Conservation (phyloP, 495 filamentous ascomycete species). For the Neurospora sp. region DNA sequence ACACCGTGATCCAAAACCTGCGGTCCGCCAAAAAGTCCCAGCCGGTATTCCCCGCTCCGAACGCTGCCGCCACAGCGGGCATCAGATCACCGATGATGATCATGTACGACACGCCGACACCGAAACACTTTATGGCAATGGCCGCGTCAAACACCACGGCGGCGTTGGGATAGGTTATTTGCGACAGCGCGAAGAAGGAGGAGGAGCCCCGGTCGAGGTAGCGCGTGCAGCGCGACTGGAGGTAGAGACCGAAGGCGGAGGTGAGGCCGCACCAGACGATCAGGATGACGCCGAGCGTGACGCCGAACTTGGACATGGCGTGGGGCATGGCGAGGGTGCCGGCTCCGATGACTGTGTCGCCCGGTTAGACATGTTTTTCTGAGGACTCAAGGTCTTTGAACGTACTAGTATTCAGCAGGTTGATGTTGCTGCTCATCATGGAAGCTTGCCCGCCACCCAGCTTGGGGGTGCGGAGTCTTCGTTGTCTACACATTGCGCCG, state of each 20-base stretch:
- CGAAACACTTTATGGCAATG: constrained; percentile 97
- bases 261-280: constrained; percentile 85
- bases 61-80: constrained; percentile 80
- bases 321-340: constrained; percentile 91
- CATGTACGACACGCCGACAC: constrained; percentile 91
- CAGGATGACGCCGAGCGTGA: constrained; percentile 69
- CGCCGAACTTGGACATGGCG: constrained; percentile 85
- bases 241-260: constrained; percentile 87
- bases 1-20: constrained; percentile 96
- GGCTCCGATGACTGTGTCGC: constrained; percentile 70
- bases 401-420: constrained; percentile 88
- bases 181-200: constrained; percentile 87
- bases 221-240: constrained; percentile 82
- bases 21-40: constrained; percentile 72
- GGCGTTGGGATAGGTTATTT: constrained; percentile 93
- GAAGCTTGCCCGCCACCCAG: constrained; percentile 61
- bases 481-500: constrained; percentile 13
- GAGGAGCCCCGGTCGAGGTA: constrained; percentile 77
- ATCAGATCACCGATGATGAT: constrained; percentile 98
- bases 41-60: constrained; percentile 44
- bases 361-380: not conserved
- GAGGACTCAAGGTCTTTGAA: not conserved
- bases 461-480: constrained; percentile 29
- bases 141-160: constrained; percentile 92
- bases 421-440: constrained; percentile 88